Conservation (phyloP, 768 basidiomycete genomes). For the Lactarius tabidus region DNA sequence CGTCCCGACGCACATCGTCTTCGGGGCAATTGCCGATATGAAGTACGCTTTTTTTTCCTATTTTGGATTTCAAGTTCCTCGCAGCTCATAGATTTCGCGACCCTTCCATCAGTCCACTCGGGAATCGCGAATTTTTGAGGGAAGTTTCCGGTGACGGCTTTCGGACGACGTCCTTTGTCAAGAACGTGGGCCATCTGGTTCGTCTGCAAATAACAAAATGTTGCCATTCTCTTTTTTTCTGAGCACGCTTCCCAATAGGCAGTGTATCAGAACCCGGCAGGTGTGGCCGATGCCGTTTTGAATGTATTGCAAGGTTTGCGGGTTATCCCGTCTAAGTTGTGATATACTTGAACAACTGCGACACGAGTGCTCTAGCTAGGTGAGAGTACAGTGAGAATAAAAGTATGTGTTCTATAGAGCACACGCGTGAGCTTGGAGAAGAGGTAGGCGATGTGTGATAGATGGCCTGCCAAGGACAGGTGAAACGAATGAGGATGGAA, state of each 20-base stretch:
- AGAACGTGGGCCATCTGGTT: slow-evolving; percentile 23
- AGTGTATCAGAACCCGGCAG: slow-evolving; percentile 18
- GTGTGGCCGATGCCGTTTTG: slow-evolving; percentile 11
- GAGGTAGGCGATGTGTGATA: background rate
- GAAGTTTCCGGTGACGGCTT: slow-evolving; percentile 8
- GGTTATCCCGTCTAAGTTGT: slow-evolving; percentile 4
- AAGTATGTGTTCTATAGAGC: background rate
- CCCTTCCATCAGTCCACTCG: slow-evolving; percentile 1
- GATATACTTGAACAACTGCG: background rate
- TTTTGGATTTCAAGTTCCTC: background rate
- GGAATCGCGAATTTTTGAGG: slow-evolving; percentile 11
- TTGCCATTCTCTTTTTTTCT: background rate
- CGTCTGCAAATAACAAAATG: background rate
- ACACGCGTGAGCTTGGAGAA: background rate
- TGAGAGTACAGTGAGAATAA: background rate
- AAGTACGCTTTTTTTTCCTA: slow-evolving; percentile 4
- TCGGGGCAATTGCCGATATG: slow-evolving; percentile 18
- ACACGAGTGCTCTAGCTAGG: background rate
- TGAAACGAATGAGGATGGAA: too few relatives aligned
- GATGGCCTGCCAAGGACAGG: background rate
- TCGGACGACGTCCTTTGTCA: slow-evolving; percentile 12
- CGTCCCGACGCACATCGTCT: slow-evolving; percentile 22
- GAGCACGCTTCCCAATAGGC: slow-evolving; percentile 2
- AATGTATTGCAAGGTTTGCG: background rate
- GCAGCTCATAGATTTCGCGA: background rate